Base-by-base conservation (phyloP, 2,329 filamentous ascomycete genomes). In the Chaetomium sp. region DNA sequence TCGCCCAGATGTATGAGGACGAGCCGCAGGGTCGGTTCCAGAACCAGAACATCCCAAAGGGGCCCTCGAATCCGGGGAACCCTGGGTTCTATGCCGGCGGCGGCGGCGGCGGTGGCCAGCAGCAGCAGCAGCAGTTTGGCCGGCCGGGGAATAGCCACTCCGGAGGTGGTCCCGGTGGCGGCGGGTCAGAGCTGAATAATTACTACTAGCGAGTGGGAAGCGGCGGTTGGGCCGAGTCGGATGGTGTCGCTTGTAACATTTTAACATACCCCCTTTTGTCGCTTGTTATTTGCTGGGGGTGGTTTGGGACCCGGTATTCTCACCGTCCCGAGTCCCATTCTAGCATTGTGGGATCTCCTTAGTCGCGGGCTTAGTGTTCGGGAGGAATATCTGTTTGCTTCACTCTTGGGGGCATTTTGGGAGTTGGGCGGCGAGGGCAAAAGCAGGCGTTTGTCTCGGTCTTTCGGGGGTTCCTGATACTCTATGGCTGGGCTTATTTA, bases 1-100 rank as follows among this genome's bases (percentile, higher is more conserved):
- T 77, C 55, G 75, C 76, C 10, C 73, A 76, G n/a, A 80, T 80
- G 50, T 84, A 83, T 67, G 81, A 83, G 56, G 82, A 83, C 68
- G 73, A 64, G 25, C 59, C 57, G 53, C 65, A 53, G 35, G 27
- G 16, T 23, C 55, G 55, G 54, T 49, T 54, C 8, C 59, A 64
- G 63, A 62, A 13, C 1, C 35, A 58, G 33, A 66, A 57, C 60
- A 67, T 70, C 38, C 67, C 64, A 29, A 68, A 58, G 60, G 68
- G 68, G 5, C 65, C 67, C 21, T 60, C 65, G n/a, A 69, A 67
- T 33, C 65, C 65, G 33, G 47, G 29, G 27, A 65, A 65, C 16
- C 63, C 67, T n/a, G 67, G 67, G 58, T 67, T 60, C 42, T 67
- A 64, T 45, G 47, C 21, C 1, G n/a, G 19, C 38, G 38, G 27